Base-by-base conservation (phyloP, 2,329 filamentous ascomycete species). In the Pochonia chlamydosporia region DNA sequence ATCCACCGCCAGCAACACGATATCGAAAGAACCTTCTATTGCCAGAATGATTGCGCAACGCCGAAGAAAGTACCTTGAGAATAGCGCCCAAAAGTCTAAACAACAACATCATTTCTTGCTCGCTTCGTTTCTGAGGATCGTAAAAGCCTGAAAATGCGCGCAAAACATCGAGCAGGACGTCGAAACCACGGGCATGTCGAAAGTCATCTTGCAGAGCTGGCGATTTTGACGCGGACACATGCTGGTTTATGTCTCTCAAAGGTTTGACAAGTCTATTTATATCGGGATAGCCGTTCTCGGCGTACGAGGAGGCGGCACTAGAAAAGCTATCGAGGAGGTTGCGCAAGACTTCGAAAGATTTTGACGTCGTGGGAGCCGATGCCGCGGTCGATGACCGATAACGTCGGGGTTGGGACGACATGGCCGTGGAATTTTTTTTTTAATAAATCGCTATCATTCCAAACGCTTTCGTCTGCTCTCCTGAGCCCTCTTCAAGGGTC, bases 21-120 rank as follows among this genome's bases (percentile, higher is more conserved):
- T 82, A 84, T 49, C 82, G 79, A 63, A 97, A 97, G 70, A 92
- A 96, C 56, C 87, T 81, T 59, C 85, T 80, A 67, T 97, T 99
- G 18, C 91, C 92, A 40, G 85, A 76, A 64, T 97, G 90, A 40
- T 82, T 82, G 46, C 82, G 79, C 54, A 99, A 77, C 13, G 83
- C 82, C 41, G 85, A 84, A 1, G 87, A 84, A 24, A 97, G 69
- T 13, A 93, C 80, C 26, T 81, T 81, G 33, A 93, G 71, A n/a
- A 86, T 76, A 8, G 77, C 77, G 58, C 89, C 81, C 16, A 95
- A 71, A 16, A 92, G 71, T 50, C 79, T 76, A 59, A 89, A 87
- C 48, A 88, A 72, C 39, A 75, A 73, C 48, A 73, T 69, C 62
- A 84, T 87, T 50, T 89, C 82, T 40, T 79, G 69, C 33, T 80